Evolutionary conservation across 2,329 filamentous ascomycete genomes (phyloP), one percentile per base, ranked within the genome.

Genomic region (Lizonia empirigonia): DNA sequence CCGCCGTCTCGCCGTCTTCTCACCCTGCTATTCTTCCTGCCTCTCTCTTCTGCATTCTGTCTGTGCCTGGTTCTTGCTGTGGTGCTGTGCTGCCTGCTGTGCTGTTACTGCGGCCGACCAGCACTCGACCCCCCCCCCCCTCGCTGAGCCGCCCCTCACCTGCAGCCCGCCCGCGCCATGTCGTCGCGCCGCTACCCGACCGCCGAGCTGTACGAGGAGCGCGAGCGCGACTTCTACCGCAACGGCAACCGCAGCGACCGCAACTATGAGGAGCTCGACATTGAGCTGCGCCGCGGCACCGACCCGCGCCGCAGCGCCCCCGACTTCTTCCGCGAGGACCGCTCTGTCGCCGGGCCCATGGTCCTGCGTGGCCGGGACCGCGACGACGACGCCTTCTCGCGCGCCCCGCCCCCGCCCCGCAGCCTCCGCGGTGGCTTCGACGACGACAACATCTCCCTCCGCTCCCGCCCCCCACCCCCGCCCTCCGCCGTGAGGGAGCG

Each of bases 211-310:
- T 79, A 78, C 60, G 77, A 78, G 42, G 77, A 80, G 62, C 74
- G 76, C 45, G 75, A 80, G 61, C 72, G 78, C 55, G 79, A 80
- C 57, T 77, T 80, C 57, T 78, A 78, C 55, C 72, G 74, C 60
- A 74, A 69, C 52, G 68, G 69, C 55, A 64, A 65, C 55, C 72
- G 71, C 62, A 69, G 62, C 58, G 62, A 68, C 12, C 74, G 73
- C 62, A 76, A 77, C 60, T 79, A 79, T 57, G 77, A 80, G 23
- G 79, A 81, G 40, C 69, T 80, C 35, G 79, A 82, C 50, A 53
- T 79, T 34, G 80, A 82, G 58, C 71, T 80, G 47, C 63, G 69
- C 59, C 61, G 65, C 44, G 62, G 64, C 34, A 58, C 55, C 18
- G 68, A 75, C 35, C 72, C 77, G 9, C 72, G 73, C 22, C 74